Evolutionary conservation across 495 filamentous ascomycete genomes (phyloP), one percentile per base, ranked within the genome.

Genomic region (Trypethelium eluteriae): DNA sequence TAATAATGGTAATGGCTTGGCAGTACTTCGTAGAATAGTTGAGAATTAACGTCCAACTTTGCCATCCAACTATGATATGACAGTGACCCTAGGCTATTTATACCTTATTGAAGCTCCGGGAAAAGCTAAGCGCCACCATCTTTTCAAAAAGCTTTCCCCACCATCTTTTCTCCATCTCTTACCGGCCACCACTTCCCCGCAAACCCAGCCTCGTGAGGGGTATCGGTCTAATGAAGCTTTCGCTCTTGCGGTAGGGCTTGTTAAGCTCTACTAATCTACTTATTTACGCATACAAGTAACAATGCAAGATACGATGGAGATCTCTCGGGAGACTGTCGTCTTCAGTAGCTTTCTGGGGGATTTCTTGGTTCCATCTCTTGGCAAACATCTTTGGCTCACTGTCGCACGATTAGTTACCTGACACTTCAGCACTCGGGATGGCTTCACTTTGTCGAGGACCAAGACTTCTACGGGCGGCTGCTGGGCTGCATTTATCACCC

Each of bases 171-270:
- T 36, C 53, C 53, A 0, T 59, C 53, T 59, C 6, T 1, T 36
- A 9, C 36, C n/a, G 53, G 53, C 4, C 53, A 59, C 3, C 1
- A 59, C 32, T 59, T 59, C 53, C 53, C 53, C 53, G 53, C 53
- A 36, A 59, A 36, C 25, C 53, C 18, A 36, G 53, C 53, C 32
- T 36, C 53, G 10, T 59, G 53, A 59, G 53, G 53, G 53, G 53
- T 59, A 35, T 18, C 10, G 49, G 49, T 18, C 25, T 25, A 25
- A 25, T 25, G 25, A 25, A 25, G 25, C 25, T 25, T 25, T 25
- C 25, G 25, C 25, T 25, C 25, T 0, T 25, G 25, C 25, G 25
- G 25, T 0, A 0, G 25, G 25, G 25, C 25, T 25, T 25, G 25
- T 25, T 1, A 25, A 25, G 25, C 25, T 25, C 25, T 25, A 25